Evolutionary conservation across 805 yeast species (phyloP), one percentile per base, ranked within the genome.

Genomic region (Kuraishia hungarica): DNA sequence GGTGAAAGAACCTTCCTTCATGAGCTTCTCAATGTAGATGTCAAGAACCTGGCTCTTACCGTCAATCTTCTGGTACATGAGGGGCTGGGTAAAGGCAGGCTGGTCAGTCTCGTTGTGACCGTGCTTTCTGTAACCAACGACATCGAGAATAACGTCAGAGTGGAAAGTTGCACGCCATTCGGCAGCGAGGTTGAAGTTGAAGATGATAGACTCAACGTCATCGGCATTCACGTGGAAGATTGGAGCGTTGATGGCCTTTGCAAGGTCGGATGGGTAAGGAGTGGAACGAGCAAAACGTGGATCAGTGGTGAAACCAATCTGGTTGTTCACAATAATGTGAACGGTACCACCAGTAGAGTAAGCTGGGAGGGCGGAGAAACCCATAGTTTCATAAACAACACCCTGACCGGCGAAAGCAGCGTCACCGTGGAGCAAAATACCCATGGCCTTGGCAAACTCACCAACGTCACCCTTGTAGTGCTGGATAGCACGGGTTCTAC

Each of bases 41-140:
- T 92, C 96, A 64, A 94, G 80, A 52, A 92, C 96, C 54, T 91
- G 85, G 71, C 85, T 82, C 86, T 92, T 93, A 72, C 88, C 80
- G 55, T 93, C 91, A 69, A 94, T 89, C 76, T 82, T 82, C 72
- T 89, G 77, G 80, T 94, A 94, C 99, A 94, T 94, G 67, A 91
- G 76, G 53, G 99, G 99, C 76, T 94, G 99, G 51, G 99, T 94
- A 82, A 94, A 94, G 39, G 96, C 79, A 57, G 99, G 99, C 79
- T 94, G 99, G 76, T 94, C 99, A 61, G 98, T 94, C 81, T 94
- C 99, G 73, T 94, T 94, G 81, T 94, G 99, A 71, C 99, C 99
- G 72, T 94, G 83, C 74, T 92, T 93, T 77, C 99, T 86, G 88
- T 94, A 94, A 72, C 99, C 97, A 67, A 94, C 97, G 67, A 94